Base-by-base conservation (phyloP, 108 stramenopile species). In the Stephanodiscus minutulus region DNA sequence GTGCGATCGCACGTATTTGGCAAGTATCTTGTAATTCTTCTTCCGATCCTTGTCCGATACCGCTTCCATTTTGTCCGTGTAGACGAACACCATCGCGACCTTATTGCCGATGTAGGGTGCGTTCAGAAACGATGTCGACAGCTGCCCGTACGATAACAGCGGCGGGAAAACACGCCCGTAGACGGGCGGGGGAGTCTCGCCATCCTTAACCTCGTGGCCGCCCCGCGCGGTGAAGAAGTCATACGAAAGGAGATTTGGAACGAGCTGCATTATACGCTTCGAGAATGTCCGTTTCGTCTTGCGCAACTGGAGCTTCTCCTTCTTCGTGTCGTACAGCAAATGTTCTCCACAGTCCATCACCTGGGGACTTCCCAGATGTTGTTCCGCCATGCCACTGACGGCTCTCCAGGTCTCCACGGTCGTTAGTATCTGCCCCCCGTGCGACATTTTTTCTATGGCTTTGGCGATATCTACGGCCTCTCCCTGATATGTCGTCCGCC, bases 351-450 rank as follows among this genome's bases (percentile, higher is more conserved):
- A 72, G 62, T 82, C 81, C 68, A 82, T 61, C 8, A 82, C 81
- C 53, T 82, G 81, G 24, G 81, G 81, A 49, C 65, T 67, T 17
- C 75, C 81, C 18, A 82, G 64, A 29, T 59, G 64, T 70, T 78
- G 64, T 53, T 78, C 77, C 49, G 77, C 64, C 77, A 78, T 78
- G 22, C 75, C 81, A 58, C 70, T 62, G 2, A 72, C 75, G 1
- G 70, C 44, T 44, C 76, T 64, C 74, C 75, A 82, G 0, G 81
- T 72, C 48, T 82, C 81, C 17, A 82, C 71, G 1, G 81, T 82
- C 27, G 70, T 82, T 47, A 82, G 67, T 39, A 82, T 82, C 66
- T 82, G 82, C 24, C 82, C 82, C 10, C 82, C 82, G 64, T 78
- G 77, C 53, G 66, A 63, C 76, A 82, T 69, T 64, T 77, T 74